Percentiles rank a stretch among this genome's conserved stretches.
phyloP scores from a whole-genome alignment of 2,329 filamentous ascomycete genomes.

The Trichoderma sp. region DNA sequence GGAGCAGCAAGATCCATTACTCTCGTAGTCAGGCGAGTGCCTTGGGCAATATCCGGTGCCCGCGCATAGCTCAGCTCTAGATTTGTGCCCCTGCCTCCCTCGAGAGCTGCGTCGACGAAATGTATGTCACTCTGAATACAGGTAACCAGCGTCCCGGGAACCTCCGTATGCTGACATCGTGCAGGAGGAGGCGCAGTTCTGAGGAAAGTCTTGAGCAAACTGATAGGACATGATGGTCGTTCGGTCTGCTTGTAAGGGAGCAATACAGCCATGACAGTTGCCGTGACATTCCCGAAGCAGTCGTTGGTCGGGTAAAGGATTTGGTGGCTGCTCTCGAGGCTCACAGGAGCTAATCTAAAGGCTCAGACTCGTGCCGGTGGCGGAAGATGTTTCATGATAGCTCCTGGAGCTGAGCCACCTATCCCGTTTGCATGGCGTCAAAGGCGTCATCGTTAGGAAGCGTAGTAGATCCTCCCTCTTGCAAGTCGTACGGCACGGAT shows the following conservation, averaged over 20 bases:
- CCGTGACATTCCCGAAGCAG: slow-evolving; percentile 34
- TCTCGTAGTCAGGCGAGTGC: not conserved
- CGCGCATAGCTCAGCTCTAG: slow-evolving; percentile 29
- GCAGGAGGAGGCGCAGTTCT: slow-evolving; percentile 34
- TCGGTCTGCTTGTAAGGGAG: slow-evolving; percentile 32
- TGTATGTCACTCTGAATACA: slow-evolving; percentile 24
- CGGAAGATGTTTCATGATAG: slow-evolving; percentile 24
- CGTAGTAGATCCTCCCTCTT: not conserved
- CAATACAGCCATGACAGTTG: slow-evolving; percentile 39
- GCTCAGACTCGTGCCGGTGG: slow-evolving; percentile 25
- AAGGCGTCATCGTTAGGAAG: slow-evolving; percentile 24
- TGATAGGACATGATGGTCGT: slow-evolving; percentile 41
- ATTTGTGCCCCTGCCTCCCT: slow-evolving; percentile 40
- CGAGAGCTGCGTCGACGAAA: slow-evolving; percentile 31
- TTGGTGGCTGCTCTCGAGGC: slow-evolving; percentile 29
- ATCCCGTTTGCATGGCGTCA: slow-evolving; percentile 22
- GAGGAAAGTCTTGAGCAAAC: slow-evolving; percentile 37
- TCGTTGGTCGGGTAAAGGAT: slow-evolving; percentile 42
- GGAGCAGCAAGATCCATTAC: not conserved
- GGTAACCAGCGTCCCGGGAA: slow-evolving; percentile 34
- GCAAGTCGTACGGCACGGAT: not conserved
- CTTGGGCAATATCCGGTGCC: slow-evolving; percentile 24
- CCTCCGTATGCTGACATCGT: slow-evolving; percentile 26
- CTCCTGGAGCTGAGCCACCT: slow-evolving; percentile 21
- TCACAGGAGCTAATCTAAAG: slow-evolving; percentile 22